Evolutionary conservation across 2,329 filamentous ascomycete species (phyloP).

Genomic region (Keithomyces neogunnii): DNA sequence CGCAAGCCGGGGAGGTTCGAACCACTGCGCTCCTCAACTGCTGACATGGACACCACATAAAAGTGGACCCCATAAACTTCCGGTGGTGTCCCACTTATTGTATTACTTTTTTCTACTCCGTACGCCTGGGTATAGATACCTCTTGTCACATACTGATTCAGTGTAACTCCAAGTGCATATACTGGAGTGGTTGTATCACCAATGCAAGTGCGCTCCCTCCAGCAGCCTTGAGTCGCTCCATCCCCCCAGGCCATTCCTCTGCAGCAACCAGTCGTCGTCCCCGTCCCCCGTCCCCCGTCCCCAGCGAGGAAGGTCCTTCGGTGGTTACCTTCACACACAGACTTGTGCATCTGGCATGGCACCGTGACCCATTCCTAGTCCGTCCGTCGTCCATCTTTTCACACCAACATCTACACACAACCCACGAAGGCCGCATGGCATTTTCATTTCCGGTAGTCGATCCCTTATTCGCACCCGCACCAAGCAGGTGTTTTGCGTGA

Average conservation of each 20-base stretch:
- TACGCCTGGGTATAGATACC: too few relatives aligned
- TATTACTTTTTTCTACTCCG: too few relatives aligned
- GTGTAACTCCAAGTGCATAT: too few relatives aligned
- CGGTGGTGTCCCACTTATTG: constrained; percentile 3
- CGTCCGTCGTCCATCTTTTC: constrained; percentile 12
- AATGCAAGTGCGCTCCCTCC: too few relatives aligned
- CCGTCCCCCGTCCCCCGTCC: background rate
- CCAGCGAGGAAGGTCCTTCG: background rate
- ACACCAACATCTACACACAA: constrained; percentile 16
- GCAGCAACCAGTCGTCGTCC: too few relatives aligned
- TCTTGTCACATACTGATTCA: too few relatives aligned
- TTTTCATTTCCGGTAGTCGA: constrained; percentile 3
- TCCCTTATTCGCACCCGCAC: background rate
- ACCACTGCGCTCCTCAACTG: background rate
- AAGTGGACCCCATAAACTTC: constrained; percentile 4
- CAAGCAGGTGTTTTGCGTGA: background rate
- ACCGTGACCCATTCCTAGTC: constrained; percentile 17
- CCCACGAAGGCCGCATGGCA: constrained; percentile 8
- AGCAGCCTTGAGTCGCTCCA: constrained; percentile 1
- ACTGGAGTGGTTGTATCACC: too few relatives aligned
- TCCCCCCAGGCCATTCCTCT: background rate
- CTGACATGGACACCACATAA: background rate
- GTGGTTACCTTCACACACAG: background rate
- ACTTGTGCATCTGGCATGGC: constrained; percentile 13
- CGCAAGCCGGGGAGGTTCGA: too few relatives aligned